These are phyloP conservation scores for Candida odintsovae DNA, from an alignment of 805 yeast species.

Conservation along the genomic window DNA sequence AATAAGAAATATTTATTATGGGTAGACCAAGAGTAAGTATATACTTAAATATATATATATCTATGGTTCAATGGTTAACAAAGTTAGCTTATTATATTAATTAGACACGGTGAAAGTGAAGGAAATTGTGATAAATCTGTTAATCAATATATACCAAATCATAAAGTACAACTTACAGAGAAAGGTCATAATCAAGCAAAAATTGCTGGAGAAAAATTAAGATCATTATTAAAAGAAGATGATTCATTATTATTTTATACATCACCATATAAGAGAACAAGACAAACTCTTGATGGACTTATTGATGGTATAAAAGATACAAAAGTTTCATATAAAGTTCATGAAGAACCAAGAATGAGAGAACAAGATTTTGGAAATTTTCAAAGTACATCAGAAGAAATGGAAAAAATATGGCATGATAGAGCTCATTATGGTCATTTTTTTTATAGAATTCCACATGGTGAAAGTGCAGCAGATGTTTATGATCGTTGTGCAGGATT, in stretches of 20 bases:
- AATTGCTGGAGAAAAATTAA: constrained; percentile 51
- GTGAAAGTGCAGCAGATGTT: constrained; percentile 95
- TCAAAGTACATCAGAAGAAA: constrained; percentile 68
- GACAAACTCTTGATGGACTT: constrained; percentile 76
- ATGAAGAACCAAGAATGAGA: constrained; percentile 87
- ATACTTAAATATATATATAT: too few relatives aligned
- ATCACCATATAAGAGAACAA: constrained; percentile 79
- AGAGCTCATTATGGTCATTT: constrained; percentile 85
- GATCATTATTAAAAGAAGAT: constrained; percentile 36
- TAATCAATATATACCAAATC: constrained; percentile 75
- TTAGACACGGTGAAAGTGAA: constrained; percentile 91
- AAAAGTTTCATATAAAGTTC: constrained; percentile 44
- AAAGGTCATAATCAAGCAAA: constrained; percentile 63
- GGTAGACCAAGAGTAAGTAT: constrained; percentile 23
- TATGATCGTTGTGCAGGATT: constrained; percentile 88
- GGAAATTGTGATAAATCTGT: constrained; percentile 84
- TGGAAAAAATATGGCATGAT: constrained; percentile 79
- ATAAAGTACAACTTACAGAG: constrained; percentile 65
- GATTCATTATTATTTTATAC: constrained; percentile 72
- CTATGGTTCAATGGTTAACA: too few relatives aligned
- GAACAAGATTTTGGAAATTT: constrained; percentile 96
- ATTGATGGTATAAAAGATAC: constrained; percentile 45
- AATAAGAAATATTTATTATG: constrained; percentile 15
- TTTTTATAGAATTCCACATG: constrained; percentile 86
- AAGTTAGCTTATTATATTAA: constrained; percentile 62